These are phyloP conservation scores for Solanum ahanhuiri DNA, from an alignment of 257 asterid species.

Conservation along the genomic window DNA sequence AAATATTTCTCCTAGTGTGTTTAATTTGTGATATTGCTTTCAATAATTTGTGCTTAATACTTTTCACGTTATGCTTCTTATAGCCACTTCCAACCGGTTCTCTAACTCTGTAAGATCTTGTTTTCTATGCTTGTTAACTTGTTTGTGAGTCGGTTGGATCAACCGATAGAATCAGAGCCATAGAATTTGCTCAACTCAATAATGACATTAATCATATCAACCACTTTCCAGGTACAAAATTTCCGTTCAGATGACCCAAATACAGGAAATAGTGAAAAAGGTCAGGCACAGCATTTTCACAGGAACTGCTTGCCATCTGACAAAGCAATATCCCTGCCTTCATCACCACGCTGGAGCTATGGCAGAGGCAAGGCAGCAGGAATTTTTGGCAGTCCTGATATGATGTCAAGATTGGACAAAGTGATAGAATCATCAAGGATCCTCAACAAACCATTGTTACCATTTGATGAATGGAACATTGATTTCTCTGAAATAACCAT, in stretches of 20 bases:
- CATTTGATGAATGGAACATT: constrained; percentile 80
- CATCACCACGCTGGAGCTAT: constrained; percentile 68
- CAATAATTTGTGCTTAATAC: background rate
- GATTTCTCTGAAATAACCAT: constrained; percentile 73
- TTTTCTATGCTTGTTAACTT: background rate
- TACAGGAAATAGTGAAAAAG: constrained; percentile 33
- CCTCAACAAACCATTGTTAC: constrained; percentile 63
- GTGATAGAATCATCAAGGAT: constrained; percentile 68
- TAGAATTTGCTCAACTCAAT: background rate
- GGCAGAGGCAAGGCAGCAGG: constrained; percentile 32
- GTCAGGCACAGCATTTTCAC: constrained; percentile 26
- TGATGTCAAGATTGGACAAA: constrained; percentile 48
- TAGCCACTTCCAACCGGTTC: background rate
- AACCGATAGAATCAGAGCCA: background rate
- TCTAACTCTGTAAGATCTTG: background rate
- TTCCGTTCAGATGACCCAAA: constrained; percentile 48
- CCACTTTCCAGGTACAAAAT: constrained; percentile 47
- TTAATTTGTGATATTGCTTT: background rate
- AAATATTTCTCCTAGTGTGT: background rate
- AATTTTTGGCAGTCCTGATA: constrained; percentile 30
- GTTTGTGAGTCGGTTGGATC: background rate
- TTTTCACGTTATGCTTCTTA: background rate
- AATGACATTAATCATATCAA: background rate
- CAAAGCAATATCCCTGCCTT: constrained; percentile 76
- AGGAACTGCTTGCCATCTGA: constrained; percentile 41